Evolutionary conservation across 768 basidiomycete genomes (phyloP), one percentile per base, ranked within the genome.

Genomic region (Leucocoprinus leucothites): DNA sequence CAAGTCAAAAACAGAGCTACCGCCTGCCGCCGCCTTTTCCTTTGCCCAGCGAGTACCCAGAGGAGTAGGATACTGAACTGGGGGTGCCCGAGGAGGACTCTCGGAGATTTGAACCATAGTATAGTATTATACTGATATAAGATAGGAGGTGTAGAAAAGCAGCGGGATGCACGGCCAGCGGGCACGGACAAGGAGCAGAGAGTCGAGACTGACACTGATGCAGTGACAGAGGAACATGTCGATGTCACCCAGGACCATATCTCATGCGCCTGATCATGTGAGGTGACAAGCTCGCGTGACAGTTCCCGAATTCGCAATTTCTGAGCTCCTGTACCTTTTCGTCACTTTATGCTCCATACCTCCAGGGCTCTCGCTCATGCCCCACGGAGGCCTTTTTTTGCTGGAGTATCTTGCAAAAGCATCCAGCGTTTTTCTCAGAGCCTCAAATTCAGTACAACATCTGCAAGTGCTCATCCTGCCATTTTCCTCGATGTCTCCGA

Each of bases 21-120:
- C 82, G 45, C 83, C 87, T 43, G 91, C 89, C 55, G 89, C 87
- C 49, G 87, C 91, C 69, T 85, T 88, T 76, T 94, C 91, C 69
- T 86, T 91, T 62, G 83, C 85, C 91, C 90, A 93, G 67, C 90
- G 89, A 58, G 90, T 92, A 51, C 89, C 88, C 11, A 85, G 67
- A 24, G 82, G 86, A 2, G 87, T 79, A 26, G 69, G 72, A 67
- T 91, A 91, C 71, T 82, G 77, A 67, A 85, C 78, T n/a, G 86
- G 83, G 25, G 86, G 86, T 13, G 86, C 82, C 42, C 80, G 80
- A 57, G 89, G 89, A 9, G 85, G 88, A 53, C 76, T 83, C 62
- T 79, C 71, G 38, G 74, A 67, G 8, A 71, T 66, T 52, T 72
- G 67, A 63, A 69, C 65, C 74, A 76, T 79, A 64, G 49, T 67